Evolutionary conservation across 495 filamentous ascomycete genomes (phyloP).

Genomic region (Daldinia bambusicola): DNA sequence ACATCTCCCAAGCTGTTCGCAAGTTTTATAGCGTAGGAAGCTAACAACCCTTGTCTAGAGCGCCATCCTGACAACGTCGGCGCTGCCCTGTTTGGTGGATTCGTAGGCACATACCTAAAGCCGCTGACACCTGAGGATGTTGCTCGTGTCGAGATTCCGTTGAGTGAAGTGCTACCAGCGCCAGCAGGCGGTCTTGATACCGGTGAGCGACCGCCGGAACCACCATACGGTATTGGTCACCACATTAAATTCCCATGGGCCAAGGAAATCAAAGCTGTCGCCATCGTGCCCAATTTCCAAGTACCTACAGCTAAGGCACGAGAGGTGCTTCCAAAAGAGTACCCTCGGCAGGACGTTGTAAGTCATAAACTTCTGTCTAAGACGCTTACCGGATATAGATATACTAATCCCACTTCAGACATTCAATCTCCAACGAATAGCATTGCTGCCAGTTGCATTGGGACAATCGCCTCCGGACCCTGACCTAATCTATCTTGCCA

Average conservation of each 20-base stretch:
- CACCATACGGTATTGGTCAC: conserved; percentile 90
- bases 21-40: not conserved
- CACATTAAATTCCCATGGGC: conserved; percentile 93
- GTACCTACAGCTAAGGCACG: conserved; percentile 89
- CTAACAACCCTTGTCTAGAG: conserved; percentile 60
- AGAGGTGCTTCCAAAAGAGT: conserved; percentile 78
- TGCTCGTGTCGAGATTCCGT: conserved; percentile 88
- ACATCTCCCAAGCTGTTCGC: not conserved
- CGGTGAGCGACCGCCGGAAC: conserved; percentile 81
- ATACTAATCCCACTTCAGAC: conserved; percentile 59
- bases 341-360: conserved; percentile 81
- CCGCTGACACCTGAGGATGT: conserved; percentile 87
- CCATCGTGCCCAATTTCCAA: conserved; percentile 94
- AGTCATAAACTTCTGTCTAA: conserved; percentile 41
- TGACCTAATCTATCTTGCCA: conserved; percentile 91
- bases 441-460: conserved; percentile 84
- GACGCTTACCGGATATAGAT: not conserved
- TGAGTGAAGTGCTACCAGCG: conserved; percentile 89
- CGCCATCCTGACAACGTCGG: conserved; percentile 97
- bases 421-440: conserved; percentile 93
- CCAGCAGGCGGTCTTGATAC: conserved; percentile 90
- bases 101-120: conserved; percentile 94
- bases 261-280: conserved; percentile 91
- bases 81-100: conserved; percentile 94
- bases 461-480: conserved; percentile 90